Evolutionary conservation across 495 filamentous ascomycete genomes (phyloP), one percentile per base, ranked within the genome.

Genomic region (Aspergillus diversus): DNA sequence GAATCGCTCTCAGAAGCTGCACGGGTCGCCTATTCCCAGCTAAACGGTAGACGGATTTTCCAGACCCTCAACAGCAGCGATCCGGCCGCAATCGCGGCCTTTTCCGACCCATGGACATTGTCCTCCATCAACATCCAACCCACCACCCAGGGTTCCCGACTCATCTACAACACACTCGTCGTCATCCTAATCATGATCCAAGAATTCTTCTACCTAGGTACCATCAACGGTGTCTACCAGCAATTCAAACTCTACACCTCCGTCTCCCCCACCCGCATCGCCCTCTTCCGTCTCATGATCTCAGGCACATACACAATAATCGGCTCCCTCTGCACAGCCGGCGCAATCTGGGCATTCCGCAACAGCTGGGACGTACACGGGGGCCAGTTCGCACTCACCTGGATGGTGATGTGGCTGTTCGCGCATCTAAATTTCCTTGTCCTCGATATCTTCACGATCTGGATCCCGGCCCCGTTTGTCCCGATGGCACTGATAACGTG

Each of bases 161-260:
- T 78, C 0, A 73, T 84, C 60, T 83, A 83, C 72, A 86, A 86
- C 64, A 84, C 81, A 0, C 58, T 85, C 4, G 72, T 76, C 16
- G 77, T 84, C 27, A 77, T 84, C 59, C 65, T 81, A 3, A 72
- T 76, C 33, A 12, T 85, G 15, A 81, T 84, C 61, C 81, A 84
- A 55, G 77, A 84, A 57, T 86, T 86, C 70, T 84, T 85, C 73
- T 86, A 74, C 63, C 69, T 86, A 3, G 77, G 61, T 52, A 75
- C 57, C 65, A 57, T 77, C 60, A 77, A 78, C 49, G 76, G 75
- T 12, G 67, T 86, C 3, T 79, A 77, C 57, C 65, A 37, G 5
- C 67, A 76, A 52, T 81, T 81, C 68, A 76, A 80, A 12, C 67
- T 85, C 34, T 82, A 80, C 66, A 55, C 66, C 7, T 61, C 63